Base-by-base conservation (phyloP, 768 basidiomycete species). In the Royoungia palumana region DNA sequence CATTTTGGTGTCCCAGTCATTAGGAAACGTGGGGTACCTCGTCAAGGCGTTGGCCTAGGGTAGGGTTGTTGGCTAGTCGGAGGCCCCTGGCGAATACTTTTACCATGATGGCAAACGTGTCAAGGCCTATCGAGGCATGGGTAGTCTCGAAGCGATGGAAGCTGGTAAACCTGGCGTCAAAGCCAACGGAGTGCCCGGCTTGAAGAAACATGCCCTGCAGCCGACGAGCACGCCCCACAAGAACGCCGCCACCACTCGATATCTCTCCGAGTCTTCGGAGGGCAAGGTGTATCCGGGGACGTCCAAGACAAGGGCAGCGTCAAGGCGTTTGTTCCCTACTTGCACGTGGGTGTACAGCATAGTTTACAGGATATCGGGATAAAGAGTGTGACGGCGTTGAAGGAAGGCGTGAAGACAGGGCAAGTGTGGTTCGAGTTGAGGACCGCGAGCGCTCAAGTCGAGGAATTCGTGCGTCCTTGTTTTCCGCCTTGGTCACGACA, bases 101-200 rank as follows among this genome's bases (percentile, higher is more conserved):
- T 99, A 95, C 72, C 94, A 98, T 64, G 94, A 97, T 55, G 96
- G 96, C 54, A 96, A 96, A 76, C 87, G 96, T 41, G 93, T 98
- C 66, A 99, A 99, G 79, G 85, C 94, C 28, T 99, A 98, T 72
- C 86, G 96, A 48, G 96, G 96, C 5, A 99, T 99, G 96, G 95
- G 96, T 17, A 89, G 87, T 62, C 76, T 97, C 62, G 91, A 94
- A 70, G 90, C 92, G 4, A 94, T 93, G 90, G 88, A 89, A 47
- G 82, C 88, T 57, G 83, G 85, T 32, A 83, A 82, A 54, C 6
- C 43, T 2, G 51, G 30, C 17, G 49, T 47, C 13, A 60, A 58
- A 42, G 64, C 57, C 21, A 59, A 56, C 35, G 56, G 63, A n/a
- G 56, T 30, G 30, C 58, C 51, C 16, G 63, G 68, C 1, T 66